These are phyloP conservation scores for Sinapis alba DNA, from an alignment of 441 rosid genomes.

Conservation along the genomic window DNA sequence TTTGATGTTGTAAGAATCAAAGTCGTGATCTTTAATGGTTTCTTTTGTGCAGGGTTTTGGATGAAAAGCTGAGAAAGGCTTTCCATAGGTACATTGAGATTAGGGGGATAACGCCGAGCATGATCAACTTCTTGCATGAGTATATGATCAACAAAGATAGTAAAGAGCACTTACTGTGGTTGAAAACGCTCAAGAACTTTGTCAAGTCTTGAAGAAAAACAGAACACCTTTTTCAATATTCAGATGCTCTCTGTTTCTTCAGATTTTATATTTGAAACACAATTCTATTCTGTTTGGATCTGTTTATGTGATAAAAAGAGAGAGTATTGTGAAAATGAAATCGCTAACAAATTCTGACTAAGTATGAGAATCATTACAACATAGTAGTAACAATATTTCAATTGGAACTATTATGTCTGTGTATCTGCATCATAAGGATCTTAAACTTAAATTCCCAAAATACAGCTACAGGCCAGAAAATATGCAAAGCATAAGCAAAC, in stretches of 20 bases:
- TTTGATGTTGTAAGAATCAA: neutral
- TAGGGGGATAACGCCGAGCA: constrained; percentile 79
- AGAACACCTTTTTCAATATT: neutral
- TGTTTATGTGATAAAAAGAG: neutral
- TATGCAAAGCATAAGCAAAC: no score
- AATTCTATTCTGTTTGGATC: constrained; percentile 13
- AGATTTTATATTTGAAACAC: constrained; percentile 20
- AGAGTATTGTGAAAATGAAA: neutral
- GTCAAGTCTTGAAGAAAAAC: constrained; percentile 42
- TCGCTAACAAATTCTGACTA: neutral
- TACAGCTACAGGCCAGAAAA: no score
- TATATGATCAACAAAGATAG: constrained; percentile 90
- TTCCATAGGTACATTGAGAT: constrained; percentile 75
- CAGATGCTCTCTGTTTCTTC: constrained; percentile 7
- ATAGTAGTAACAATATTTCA: constrained; percentile 18
- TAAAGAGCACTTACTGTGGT: constrained; percentile 62
- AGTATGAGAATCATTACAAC: constrained; percentile 24
- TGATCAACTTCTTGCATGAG: constrained; percentile 80
- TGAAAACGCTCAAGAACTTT: constrained; percentile 71
- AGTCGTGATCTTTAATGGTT: constrained; percentile 17
- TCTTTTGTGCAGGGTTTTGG: constrained; percentile 59
- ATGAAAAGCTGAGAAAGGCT: constrained; percentile 75
- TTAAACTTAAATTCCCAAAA: no score
- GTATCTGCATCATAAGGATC: neutral
- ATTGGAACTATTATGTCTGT: constrained; percentile 20